Evolutionary conservation across 1,284 basidiomycete species (phyloP).

Genomic region (Albatrellus sp.): DNA sequence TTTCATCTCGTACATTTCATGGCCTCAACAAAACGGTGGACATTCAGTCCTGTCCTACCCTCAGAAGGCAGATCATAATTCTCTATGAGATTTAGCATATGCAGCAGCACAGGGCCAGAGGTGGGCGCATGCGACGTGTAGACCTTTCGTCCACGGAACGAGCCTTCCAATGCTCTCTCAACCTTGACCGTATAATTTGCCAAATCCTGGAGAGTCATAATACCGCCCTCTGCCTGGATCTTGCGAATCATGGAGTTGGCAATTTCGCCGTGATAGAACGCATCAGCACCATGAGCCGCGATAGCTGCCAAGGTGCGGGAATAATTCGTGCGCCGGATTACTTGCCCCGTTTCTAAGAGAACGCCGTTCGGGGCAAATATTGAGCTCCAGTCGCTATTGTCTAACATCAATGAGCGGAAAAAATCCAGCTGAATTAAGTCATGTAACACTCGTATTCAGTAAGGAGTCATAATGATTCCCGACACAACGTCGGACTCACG

Average conservation of each 20-base stretch:
- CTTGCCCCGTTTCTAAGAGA: constrained; percentile 64
- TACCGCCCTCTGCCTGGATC: constrained; percentile 61
- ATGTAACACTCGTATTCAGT: constrained; percentile 1
- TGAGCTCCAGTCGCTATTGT: constrained; percentile 64
- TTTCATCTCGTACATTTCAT: constrained; percentile 50
- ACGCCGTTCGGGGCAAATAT: constrained; percentile 74
- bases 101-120: constrained; percentile 68
- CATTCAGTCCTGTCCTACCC: constrained; percentile 41
- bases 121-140: constrained; percentile 81
- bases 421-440: constrained; percentile 22
- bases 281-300: constrained; percentile 56
- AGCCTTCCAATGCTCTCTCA: constrained; percentile 63
- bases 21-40: constrained; percentile 65
- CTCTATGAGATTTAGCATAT: constrained; percentile 74
- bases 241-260: constrained; percentile 64
- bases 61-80: constrained; percentile 40
- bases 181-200: constrained; percentile 60
- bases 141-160: constrained; percentile 66
- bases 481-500: constrained; percentile 25
- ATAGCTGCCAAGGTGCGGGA: constrained; percentile 56
- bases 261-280: constrained; percentile 72
- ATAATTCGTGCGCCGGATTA: constrained; percentile 55
- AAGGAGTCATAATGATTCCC: neutral
- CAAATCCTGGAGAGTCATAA: constrained; percentile 64
- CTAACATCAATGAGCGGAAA: constrained; percentile 54